Conservation (phyloP, 208 protist genomes). For the Trypanosoma cruzi region DNA sequence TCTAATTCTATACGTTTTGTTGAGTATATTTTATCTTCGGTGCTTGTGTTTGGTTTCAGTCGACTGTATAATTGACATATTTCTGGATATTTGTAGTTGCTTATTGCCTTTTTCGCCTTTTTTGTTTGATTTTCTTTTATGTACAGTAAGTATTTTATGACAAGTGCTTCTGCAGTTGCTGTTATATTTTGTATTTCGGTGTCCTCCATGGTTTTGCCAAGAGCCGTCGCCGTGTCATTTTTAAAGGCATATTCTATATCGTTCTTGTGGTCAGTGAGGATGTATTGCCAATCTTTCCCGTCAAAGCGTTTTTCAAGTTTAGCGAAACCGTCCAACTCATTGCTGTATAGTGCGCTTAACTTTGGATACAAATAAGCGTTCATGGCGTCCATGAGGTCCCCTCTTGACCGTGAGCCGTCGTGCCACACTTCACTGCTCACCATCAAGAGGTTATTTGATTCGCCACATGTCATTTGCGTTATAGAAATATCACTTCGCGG, state of each 20-base stretch:
- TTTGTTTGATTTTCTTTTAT: slow-evolving; percentile 32
- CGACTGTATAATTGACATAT: slow-evolving; percentile 56
- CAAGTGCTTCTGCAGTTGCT: slow-evolving; percentile 45
- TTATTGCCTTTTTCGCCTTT: slow-evolving; percentile 42
- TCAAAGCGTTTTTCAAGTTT: slow-evolving; percentile 61
- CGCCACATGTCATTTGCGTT: slow-evolving; percentile 24
- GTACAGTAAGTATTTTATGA: slow-evolving; percentile 42
- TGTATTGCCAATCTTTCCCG: slow-evolving; percentile 48
- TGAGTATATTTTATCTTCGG: slow-evolving; percentile 33
- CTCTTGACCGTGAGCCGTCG: slow-evolving; percentile 38
- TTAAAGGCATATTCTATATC: slow-evolving; percentile 54
- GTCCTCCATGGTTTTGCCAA: slow-evolving; percentile 23
- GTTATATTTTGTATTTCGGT: slow-evolving; percentile 37
- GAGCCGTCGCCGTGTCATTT: slow-evolving; percentile 50
- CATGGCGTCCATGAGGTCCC: slow-evolving; percentile 40
- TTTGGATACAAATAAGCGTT: slow-evolving; percentile 47
- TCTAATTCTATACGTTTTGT: slow-evolving; percentile 70
- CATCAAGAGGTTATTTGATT: slow-evolving; percentile 42
- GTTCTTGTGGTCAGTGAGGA: slow-evolving; percentile 35
- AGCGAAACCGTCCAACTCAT: slow-evolving; percentile 32
- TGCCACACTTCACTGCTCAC: slow-evolving; percentile 59
- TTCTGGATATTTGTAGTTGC: slow-evolving; percentile 53
- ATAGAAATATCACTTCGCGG: slow-evolving; percentile 57
- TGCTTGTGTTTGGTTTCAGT: slow-evolving; percentile 15
- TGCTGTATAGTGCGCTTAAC: slow-evolving; percentile 58